phyloP scores from a whole-genome alignment of 768 basidiomycete genomes.

The Amanita inopinata region DNA sequence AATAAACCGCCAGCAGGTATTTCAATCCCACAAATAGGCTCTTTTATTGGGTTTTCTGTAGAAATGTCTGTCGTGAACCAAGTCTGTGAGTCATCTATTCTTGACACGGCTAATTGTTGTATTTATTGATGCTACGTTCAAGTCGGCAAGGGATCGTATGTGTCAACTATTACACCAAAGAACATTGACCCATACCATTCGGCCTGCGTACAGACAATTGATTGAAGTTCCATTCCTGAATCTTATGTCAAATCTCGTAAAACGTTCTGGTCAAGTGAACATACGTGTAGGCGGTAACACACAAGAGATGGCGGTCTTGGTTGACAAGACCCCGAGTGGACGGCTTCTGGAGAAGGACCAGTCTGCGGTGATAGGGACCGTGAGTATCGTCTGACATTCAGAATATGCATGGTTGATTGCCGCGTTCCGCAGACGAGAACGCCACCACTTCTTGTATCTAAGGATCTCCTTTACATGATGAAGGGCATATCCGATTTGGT shows the following conservation, averaged over 20 bases:
- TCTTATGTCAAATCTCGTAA: constrained; percentile 56
- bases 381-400: no score
- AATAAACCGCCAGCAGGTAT: constrained; percentile 14
- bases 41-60: constrained; percentile 68
- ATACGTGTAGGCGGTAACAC: constrained; percentile 74
- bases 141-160: no score
- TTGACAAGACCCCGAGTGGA: constrained; percentile 35
- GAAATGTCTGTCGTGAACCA: constrained; percentile 67
- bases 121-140: neutral
- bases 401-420: no score
- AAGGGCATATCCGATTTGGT: constrained; percentile 50
- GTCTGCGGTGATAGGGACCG: constrained; percentile 16
- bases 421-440: constrained; percentile 74
- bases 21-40: constrained; percentile 34
- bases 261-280: constrained; percentile 50
- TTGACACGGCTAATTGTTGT: no score
- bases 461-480: constrained; percentile 63
- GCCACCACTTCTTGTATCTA: constrained; percentile 55
- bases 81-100: constrained; percentile 24
- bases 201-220: constrained; percentile 36
- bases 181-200: no score
- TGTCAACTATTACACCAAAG: no score
- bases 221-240: constrained; percentile 62
- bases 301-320: constrained; percentile 54
- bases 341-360: constrained; percentile 20